Conservation (phyloP, 768 basidiomycete genomes). For the Paxillus rubicundulus region DNA sequence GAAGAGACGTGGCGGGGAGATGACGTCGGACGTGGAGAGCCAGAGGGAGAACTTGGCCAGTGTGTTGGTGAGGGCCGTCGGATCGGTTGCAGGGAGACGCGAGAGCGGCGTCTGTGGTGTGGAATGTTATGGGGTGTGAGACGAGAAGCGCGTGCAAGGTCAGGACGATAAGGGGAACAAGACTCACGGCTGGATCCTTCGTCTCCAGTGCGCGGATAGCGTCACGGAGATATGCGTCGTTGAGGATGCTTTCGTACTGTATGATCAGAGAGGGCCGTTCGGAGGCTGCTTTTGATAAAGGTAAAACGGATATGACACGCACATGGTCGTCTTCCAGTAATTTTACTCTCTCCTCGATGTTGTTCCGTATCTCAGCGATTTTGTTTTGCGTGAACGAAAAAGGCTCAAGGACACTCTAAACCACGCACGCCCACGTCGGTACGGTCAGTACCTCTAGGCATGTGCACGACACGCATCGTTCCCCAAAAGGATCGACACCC, state of each 20-base stretch:
- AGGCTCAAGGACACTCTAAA: conserved; percentile 60
- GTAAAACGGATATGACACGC: conserved; percentile 27
- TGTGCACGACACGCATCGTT: not conserved
- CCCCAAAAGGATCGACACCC: conserved; percentile 15
- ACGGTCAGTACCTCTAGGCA: not conserved
- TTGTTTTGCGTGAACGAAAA: conserved; percentile 69
- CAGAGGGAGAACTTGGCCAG: conserved; percentile 76
- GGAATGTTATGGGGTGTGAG: not conserved
- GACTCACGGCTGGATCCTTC: conserved; percentile 20
- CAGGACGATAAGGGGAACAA: not conserved
- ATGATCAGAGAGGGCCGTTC: not conserved
- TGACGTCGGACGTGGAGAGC: conserved; percentile 79
- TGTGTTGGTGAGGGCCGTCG: conserved; percentile 57
- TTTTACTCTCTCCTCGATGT: conserved; percentile 61
- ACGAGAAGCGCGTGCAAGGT: not conserved
- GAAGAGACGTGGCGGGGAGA: conserved; percentile 76
- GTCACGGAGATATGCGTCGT: conserved; percentile 28
- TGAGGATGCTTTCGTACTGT: conserved; percentile 25
- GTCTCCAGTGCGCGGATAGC: conserved; percentile 22
- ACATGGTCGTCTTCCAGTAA: conserved; percentile 83
- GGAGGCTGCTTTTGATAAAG: not conserved
- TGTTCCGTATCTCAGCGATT: conserved; percentile 50
- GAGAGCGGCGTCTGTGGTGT: conserved; percentile 69
- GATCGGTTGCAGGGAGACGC: conserved; percentile 58
- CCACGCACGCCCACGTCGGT: not conserved